Evolutionary conservation across 2,329 filamentous ascomycete genomes (phyloP), one percentile per base, ranked within the genome.

Genomic region (Byssothecium circinans): DNA sequence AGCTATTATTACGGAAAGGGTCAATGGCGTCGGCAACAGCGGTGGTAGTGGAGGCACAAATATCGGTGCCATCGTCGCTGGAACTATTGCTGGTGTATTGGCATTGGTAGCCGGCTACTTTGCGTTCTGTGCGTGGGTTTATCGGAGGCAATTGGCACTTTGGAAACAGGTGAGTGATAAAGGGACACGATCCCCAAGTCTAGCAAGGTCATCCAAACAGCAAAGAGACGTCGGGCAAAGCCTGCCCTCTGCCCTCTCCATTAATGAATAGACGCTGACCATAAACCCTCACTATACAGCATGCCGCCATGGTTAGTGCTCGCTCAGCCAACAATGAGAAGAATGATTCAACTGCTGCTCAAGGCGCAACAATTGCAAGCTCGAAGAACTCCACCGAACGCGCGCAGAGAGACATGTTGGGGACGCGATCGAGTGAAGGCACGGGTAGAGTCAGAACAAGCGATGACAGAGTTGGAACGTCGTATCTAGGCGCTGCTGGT

Each of bases 101-200:
- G 81, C 82, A 39, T 58, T 87, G 15, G 60, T 83, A 0, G 84
- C 84, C 2, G 72, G 74, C 1, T 89, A 88, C 65, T 78, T 88
- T 11, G 84, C 82, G 37, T 89, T 87, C 74, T 88, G 85, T 69
- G 79, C 81, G 15, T 89, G 84, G 81, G 74, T 91, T 7, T 90
- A 90, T 74, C 79, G 86, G 22, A 84, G 84, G 40, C 86, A 88
- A 66, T 79, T 90, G 14, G 70, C 74, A 23, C 80, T 87, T 8
- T 91, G 89, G 75, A 85, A 86, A 69, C 75, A 25, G 23, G 23
- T 25, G 23, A 25, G 23, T 25, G 10, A 10, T 10, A 25, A 25
- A 6, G 23, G 23, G 23, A 10, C 10, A 25, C 23, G 10, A 25
- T 5, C 23, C 10, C 23, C 10, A n/a, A n/a, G n/a, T n/a, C n/a